phyloP scores from a whole-genome alignment of 257 asterid species.

The Agastache rugosa region DNA sequence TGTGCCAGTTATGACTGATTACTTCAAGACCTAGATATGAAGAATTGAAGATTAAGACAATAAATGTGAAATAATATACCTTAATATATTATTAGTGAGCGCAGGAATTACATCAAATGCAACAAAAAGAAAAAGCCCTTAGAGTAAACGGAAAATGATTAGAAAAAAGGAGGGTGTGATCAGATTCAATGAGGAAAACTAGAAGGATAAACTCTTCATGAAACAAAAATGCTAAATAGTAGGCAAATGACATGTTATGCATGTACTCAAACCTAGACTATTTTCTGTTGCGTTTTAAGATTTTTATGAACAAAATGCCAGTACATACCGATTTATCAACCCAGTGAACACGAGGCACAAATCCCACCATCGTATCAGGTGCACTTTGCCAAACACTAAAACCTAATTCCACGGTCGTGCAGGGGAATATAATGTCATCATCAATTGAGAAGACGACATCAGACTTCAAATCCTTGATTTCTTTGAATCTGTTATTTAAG shows the following conservation, averaged over 20 bases:
- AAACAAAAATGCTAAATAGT: neutral
- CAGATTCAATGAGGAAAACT: neutral
- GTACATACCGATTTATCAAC: conserved; percentile 61
- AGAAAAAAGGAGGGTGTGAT: neutral
- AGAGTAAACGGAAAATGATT: neutral
- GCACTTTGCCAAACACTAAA: conserved; percentile 82
- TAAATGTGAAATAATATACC: neutral
- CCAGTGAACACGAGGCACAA: conserved; percentile 91
- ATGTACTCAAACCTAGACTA: conserved; percentile 2
- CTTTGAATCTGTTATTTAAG: conserved; percentile 86
- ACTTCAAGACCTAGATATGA: neutral
- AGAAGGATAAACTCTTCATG: conserved; percentile 12
- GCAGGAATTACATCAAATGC: conserved; percentile 5
- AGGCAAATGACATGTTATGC: conserved; percentile 7
- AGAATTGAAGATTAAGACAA: neutral
- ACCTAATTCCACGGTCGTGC: conserved; percentile 71
- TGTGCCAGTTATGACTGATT: neutral
- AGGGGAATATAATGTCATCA: conserved; percentile 81
- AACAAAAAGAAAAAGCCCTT: neutral
- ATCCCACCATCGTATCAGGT: conserved; percentile 86
- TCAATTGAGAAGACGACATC: conserved; percentile 86
- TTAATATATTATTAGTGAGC: neutral
- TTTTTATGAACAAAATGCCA: conserved; percentile 19
- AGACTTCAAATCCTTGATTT: conserved; percentile 71
- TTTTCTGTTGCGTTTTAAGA: neutral